Evolutionary conservation across 75 land plant species (phyloP).

Genomic region (Isoetes taiwanensis): DNA sequence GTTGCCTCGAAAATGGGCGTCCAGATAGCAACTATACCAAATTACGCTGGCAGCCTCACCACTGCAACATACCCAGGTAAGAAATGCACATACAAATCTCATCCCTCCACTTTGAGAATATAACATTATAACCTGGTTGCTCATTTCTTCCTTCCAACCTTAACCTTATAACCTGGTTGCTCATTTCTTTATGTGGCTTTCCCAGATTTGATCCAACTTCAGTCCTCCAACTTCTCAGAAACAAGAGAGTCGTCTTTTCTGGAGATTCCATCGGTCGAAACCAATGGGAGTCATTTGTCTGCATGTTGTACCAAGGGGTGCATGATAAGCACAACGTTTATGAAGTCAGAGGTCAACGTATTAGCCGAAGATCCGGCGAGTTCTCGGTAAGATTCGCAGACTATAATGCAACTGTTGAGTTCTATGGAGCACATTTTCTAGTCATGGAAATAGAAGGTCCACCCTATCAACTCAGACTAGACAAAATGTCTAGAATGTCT

Average conservation of each 20-base stretch:
- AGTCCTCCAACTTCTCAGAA: conserved; percentile 39
- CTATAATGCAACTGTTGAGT: too few relatives aligned
- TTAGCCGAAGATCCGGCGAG: conserved; percentile 70
- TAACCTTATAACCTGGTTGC: too few relatives aligned
- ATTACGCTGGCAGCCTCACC: conserved; percentile 41
- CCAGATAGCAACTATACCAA: conserved; percentile 45
- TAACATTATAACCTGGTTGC: too few relatives aligned
- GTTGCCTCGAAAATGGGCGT: conserved; percentile 47
- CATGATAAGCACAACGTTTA: conserved; percentile 39
- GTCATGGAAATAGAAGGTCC: conserved; percentile 64
- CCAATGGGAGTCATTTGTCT: conserved; percentile 88
- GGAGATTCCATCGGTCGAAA: conserved; percentile 88
- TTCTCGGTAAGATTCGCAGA: conserved; percentile 41
- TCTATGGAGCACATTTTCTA: too few relatives aligned
- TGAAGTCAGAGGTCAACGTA: conserved; percentile 57
- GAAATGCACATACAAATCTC: too few relatives aligned
- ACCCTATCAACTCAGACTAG: conserved; percentile 26
- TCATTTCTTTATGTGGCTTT: too few relatives aligned
- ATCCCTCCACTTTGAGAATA: too few relatives aligned
- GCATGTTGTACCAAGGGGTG: conserved; percentile 63
- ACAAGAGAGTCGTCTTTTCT: conserved; percentile 47
- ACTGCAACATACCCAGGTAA: conserved; percentile 54
- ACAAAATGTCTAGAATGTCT: conserved; percentile 37
- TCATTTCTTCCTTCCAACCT: too few relatives aligned
- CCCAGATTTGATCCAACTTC: conserved; percentile 62